Evolutionary conservation across 2,329 filamentous ascomycete genomes (phyloP), one percentile per base, ranked within the genome.

Genomic region (Colletotrichum chrysophilum): DNA sequence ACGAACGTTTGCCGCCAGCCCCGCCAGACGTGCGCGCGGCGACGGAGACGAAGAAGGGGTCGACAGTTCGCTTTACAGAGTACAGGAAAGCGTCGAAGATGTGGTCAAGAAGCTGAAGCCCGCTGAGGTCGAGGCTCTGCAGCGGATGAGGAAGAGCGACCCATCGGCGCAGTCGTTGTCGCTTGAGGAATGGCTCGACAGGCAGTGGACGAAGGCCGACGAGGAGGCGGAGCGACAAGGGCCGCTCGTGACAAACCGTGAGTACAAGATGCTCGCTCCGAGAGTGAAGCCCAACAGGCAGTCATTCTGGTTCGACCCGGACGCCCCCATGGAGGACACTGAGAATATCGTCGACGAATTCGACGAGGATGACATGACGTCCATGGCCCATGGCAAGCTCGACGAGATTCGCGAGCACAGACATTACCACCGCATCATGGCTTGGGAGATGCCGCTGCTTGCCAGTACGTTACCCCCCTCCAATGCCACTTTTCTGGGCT

Each of bases 391-490:
- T 85, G 93, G 90, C 69, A 96, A 98, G 87, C 87, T 99, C 79
- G 95, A 98, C 80, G 91, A 97, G 84, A 93, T 97, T 81, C 91
- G 96, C 77, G 96, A 98, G 85, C 90, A 96, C 83, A 91, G 97
- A 87, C 93, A 98, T 81, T 98, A 98, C 84, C 93, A 94, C 64
- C 91, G 97, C 68, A 89, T 98, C 79, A 93, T 94, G 62, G 95
- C 96, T 28, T 99, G 97, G 96, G 97, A 99, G 85, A 95, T 99
- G 94, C 97, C 97, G 12, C 87, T 98, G 77, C 88, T 99, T 76
- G 92, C 93, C 74, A 94, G 96, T 98, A 91, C 84, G 95, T 89
- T 28, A 18, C 14, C 16, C 10, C 30, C 48, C 21, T 13, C 52
- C 24, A 38, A 18, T 24, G 21, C 4, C n/a, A 24, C 32, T 24